Evolutionary conservation across 805 yeast genomes (phyloP), one percentile per base, ranked within the genome.

Genomic region (Blastobotrys peoriensis): DNA sequence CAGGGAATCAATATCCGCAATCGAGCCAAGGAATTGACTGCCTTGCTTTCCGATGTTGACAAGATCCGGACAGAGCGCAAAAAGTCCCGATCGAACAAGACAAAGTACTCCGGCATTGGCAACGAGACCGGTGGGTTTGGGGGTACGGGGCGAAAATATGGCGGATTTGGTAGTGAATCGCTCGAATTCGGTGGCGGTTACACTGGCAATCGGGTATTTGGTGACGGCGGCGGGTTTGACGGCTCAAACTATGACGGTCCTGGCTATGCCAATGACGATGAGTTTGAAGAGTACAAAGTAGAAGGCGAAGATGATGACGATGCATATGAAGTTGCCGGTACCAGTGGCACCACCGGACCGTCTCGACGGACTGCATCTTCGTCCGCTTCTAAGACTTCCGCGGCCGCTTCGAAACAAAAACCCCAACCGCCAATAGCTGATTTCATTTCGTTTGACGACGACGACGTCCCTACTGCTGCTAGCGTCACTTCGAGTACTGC

Each of bases 1-100:
- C 97, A 89, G 67, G 98, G 98, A 43, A 79, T 88, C 54, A 89
- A 91, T 61, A 96, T 93, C 46, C 78, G 98, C 59, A 89, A 86
- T 66, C 79, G 96, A 55, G 83, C 96, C 23, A 85, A 87, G 63
- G 81, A 79, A 51, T 71, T 93, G 50, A 69, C 80, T 20, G 73
- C 71, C 13, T 70, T 93, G 53, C 71, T 93, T 53, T 79, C 79
- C 55, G 95, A 86, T 63, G 95, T 87, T 57, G 71, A 73, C 4
- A 68, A 70, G 62, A 80, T 91, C 42, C 77, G 98, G 51, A 68
- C 78, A 33, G 98, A 89, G 64, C 76, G 98, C 51, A 86, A 85
- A 65, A 86, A 85, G 72, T 88, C 96, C n/a, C 78, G 93, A 54
- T 83, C 81, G 15, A 84, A 87, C 53, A 75, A 87, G 28, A 79